A percentile compares a stretch with the other conserved stretches of the same genome.
Conservation (phyloP, 768 basidiomycete genomes). For the Russula dissimulans region DNA sequence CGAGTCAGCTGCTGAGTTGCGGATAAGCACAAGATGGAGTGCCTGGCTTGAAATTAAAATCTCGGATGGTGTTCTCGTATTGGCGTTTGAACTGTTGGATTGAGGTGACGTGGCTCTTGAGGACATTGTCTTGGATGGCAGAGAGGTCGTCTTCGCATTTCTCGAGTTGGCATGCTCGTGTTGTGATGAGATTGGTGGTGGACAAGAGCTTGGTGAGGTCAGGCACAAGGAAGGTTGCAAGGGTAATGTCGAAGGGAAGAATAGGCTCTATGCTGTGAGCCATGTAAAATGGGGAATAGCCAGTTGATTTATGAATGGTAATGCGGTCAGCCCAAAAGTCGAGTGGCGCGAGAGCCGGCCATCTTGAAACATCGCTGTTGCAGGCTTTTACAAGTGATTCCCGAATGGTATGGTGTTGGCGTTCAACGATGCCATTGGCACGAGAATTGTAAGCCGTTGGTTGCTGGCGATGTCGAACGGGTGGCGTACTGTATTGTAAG, state of each 20-base stretch:
- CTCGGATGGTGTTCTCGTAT: conserved; percentile 13
- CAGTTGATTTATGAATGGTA: conserved; percentile 27
- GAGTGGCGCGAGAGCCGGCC: conserved; percentile 23
- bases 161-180: conserved; percentile 9
- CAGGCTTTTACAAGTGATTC: conserved; percentile 29
- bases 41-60: conserved; percentile 23
- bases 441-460: too few relatives aligned
- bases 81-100: conserved; percentile 2
- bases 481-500: too few relatives aligned
- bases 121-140: neutral
- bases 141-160: conserved; percentile 8
- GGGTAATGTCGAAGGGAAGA: conserved; percentile 21
- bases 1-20: conserved; percentile 22
- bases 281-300: conserved; percentile 27
- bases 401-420: too few relatives aligned
- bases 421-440: too few relatives aligned
- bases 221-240: too few relatives aligned
- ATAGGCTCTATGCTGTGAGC: conserved; percentile 19
- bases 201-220: conserved; percentile 1
- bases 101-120: neutral
- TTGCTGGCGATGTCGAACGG: too few relatives aligned
- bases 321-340: conserved; percentile 33
- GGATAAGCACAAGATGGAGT: conserved; percentile 21
- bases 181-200: conserved; percentile 13
- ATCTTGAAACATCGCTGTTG: conserved; percentile 26